Base-by-base conservation (phyloP, 257 asterid genomes). In the Salvia miltiorrhiza region DNA sequence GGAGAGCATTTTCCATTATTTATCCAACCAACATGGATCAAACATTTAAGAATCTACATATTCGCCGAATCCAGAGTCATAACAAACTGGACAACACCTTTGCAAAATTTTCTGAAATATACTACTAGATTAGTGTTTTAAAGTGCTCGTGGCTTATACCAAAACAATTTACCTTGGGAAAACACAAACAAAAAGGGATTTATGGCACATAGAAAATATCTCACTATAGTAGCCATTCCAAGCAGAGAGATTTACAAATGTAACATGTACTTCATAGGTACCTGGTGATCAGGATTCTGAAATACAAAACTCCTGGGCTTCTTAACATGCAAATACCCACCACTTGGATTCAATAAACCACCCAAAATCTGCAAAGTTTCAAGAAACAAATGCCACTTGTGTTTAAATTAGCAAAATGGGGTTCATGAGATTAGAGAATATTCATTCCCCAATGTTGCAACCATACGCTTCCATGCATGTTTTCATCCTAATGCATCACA, bases 201-300 rank as follows among this genome's bases (percentile, higher is more conserved):
- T 35, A 35, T 35, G 40, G 40, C 40, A 35, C 30, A 26, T 1
- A 3, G 30, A 26, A 26, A 26, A 26, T 26, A 35, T 35, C 40
- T 35, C 9, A 7, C 40, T 35, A 4, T 8, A 35, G 30, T 4
- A 26, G 30, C 30, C 30, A 26, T 26, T 4, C 30, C 30, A n/a
- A 26, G 0, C 9, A 35, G 40, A 35, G 40, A 35, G 6, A 35
- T 35, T 35, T 35, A 35, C 40, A 35, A 6, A 35, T 9, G 40
- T 35, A 8, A 33, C 7, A 33, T 33, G 39, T 33, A 33, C 39
- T 33, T 33, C 9, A 35, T 7, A 2, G 9, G 24, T 21, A 90
- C 97, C 97, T 90, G 99, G 72, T 93, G 97, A 71, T 90, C 97
- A 21, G 99, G 97, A 64, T 93, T 93, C 87, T 93, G 97, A 77